Conservation (phyloP, 768 basidiomycete genomes). For the Lactarius akahatsu region DNA sequence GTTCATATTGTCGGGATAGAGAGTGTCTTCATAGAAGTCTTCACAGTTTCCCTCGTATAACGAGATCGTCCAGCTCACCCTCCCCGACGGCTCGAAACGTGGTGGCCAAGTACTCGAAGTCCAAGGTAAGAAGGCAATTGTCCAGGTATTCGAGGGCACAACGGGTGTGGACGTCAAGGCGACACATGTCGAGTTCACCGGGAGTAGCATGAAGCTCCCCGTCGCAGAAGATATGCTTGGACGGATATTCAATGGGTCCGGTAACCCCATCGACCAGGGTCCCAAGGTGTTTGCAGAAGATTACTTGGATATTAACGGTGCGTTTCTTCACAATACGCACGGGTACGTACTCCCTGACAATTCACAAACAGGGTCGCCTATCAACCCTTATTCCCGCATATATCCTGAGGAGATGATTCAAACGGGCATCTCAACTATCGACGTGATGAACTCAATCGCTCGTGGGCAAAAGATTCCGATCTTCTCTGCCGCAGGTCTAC, state of each 20-base stretch:
- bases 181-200: conserved; percentile 97
- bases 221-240: conserved; percentile 99
- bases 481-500: conserved; percentile 97
- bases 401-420: conserved; percentile 99
- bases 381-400: conserved; percentile 97
- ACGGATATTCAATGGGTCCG: conserved; percentile 98
- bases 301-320: conserved; percentile 98
- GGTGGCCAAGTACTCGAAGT: conserved; percentile 98
- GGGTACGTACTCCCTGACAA: conserved; percentile 3
- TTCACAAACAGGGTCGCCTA: conserved; percentile 75
- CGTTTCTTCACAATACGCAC: conserved; percentile 33
- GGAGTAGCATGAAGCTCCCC: conserved; percentile 97
- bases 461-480: conserved; percentile 99
- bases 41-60: conserved; percentile 93
- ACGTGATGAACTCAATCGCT: conserved; percentile 98
- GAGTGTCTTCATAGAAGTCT: conserved; percentile 17
- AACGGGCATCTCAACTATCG: conserved; percentile 98
- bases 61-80: conserved; percentile 93
- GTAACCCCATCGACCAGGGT: conserved; percentile 96
- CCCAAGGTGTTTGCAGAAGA: conserved; percentile 99
- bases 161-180: conserved; percentile 96
- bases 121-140: conserved; percentile 97
- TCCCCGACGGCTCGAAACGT: conserved; percentile 92
- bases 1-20: conserved; percentile 2
- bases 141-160: conserved; percentile 99